Evolutionary conservation across 2,329 filamentous ascomycete genomes (phyloP).

Genomic region (Chaetomium olivaceum): DNA sequence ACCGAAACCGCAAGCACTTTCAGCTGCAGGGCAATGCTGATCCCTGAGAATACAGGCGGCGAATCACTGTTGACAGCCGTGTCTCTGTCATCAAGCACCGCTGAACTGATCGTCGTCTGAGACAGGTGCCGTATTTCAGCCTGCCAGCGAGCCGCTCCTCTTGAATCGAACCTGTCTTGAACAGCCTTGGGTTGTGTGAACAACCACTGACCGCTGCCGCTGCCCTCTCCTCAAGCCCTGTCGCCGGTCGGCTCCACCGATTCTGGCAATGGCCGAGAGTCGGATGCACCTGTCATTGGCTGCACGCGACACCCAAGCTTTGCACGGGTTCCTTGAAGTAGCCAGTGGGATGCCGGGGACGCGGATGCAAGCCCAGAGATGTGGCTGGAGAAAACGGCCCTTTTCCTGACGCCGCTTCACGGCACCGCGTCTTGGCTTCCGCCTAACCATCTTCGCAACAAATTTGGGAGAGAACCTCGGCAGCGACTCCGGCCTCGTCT

Average conservation of each 20-base stretch:
- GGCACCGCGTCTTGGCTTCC: slow-evolving; percentile 21
- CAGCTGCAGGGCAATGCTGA: slow-evolving; percentile 6
- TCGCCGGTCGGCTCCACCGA: slow-evolving; percentile 14
- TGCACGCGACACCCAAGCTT: neutral
- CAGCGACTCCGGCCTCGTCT: slow-evolving; percentile 4
- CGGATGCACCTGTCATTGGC: slow-evolving; percentile 21
- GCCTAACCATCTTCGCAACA: neutral
- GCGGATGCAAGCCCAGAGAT: slow-evolving; percentile 25
- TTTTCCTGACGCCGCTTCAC: slow-evolving; percentile 24
- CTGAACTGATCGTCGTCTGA: slow-evolving; percentile 8
- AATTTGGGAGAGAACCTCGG: slow-evolving; percentile 12
- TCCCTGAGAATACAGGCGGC: slow-evolving; percentile 15
- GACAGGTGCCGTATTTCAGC: neutral
- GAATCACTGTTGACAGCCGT: neutral
- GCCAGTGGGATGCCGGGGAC: neutral
- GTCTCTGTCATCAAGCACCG: neutral
- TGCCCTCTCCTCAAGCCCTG: slow-evolving; percentile 3
- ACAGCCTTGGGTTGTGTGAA: neutral
- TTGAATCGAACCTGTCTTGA: neutral
- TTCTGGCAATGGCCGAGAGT: slow-evolving; percentile 19
- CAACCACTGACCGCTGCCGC: slow-evolving; percentile 17
- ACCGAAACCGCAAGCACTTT: neutral
- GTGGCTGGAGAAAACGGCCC: slow-evolving; percentile 33
- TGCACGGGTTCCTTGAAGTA: neutral
- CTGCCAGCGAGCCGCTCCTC: neutral